These are phyloP conservation scores for Lunularia cruciata DNA, from an alignment of 225 moss, liverwort and hornwort genomes.

Conservation along the genomic window DNA sequence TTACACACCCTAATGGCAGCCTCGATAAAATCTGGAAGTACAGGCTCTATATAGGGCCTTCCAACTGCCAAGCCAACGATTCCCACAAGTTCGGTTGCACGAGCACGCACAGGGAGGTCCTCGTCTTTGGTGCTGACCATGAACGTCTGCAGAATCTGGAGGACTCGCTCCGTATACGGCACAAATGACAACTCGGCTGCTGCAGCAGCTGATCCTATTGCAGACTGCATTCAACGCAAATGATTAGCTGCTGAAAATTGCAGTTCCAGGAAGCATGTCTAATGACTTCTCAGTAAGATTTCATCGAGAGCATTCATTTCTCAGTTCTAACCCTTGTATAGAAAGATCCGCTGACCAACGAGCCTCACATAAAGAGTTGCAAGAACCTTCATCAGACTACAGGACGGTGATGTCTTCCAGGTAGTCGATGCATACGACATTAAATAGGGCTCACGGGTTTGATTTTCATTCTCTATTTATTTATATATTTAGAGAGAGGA, in stretches of 20 bases:
- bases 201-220: conserved; percentile 97
- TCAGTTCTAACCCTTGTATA: too few relatives aligned
- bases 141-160: conserved; percentile 81
- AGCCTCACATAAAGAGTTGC: too few relatives aligned
- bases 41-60: conserved; percentile 67
- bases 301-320: too few relatives aligned
- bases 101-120: conserved; percentile 79
- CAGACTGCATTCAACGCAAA: conserved; percentile 56
- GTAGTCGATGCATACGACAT: too few relatives aligned
- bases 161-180: conserved; percentile 79
- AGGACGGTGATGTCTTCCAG: too few relatives aligned
- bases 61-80: conserved; percentile 92
- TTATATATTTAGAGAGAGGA: too few relatives aligned
- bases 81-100: conserved; percentile 95
- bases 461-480: too few relatives aligned
- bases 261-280: too few relatives aligned
- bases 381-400: too few relatives aligned
- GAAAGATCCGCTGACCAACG: too few relatives aligned
- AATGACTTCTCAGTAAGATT: too few relatives aligned
- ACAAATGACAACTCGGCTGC: conserved; percentile 85
- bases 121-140: conserved; percentile 92
- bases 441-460: too few relatives aligned
- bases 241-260: background rate
- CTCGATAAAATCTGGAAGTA: conserved; percentile 90
- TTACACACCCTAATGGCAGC: conserved; percentile 77